Evolutionary conservation across 495 filamentous ascomycete genomes (phyloP).

Genomic region (Hypoxylon intermedium): DNA sequence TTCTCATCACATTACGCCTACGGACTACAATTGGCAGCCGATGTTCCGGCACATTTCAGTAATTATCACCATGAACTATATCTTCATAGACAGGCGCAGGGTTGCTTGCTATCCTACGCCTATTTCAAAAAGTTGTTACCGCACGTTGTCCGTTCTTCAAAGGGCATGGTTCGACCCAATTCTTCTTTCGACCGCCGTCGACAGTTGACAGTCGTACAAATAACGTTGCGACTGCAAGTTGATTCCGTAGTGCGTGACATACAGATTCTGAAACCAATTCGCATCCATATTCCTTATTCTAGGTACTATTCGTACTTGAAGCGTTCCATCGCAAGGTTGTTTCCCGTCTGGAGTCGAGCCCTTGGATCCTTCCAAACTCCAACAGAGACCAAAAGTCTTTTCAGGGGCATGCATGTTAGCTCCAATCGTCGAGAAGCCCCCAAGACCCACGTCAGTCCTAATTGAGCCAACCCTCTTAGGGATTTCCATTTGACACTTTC

Average conservation of each 20-base stretch:
- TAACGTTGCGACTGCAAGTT: conserved; percentile 17
- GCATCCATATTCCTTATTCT: conserved; percentile 24
- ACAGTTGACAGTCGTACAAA: too few species aligned
- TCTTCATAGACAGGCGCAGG: too few species aligned
- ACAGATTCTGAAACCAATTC: conserved; percentile 35
- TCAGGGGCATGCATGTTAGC: conserved; percentile 30
- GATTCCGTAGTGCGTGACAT: conserved; percentile 4
- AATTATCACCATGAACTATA: too few species aligned
- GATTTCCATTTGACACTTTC: conserved; percentile 19
- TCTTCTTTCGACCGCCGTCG: too few species aligned
- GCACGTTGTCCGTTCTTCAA: too few species aligned
- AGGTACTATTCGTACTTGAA: conserved; percentile 17
- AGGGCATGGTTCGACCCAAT: too few species aligned
- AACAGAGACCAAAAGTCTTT: not conserved
- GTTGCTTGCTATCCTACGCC: too few species aligned
- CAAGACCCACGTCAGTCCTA: conserved; percentile 24
- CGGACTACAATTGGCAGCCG: not conserved
- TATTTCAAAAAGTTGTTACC: too few species aligned
- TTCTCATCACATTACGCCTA: not conserved
- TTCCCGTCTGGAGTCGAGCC: conserved; percentile 3
- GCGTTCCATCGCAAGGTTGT: conserved; percentile 6
- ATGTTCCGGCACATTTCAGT: not conserved
- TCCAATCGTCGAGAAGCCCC: conserved; percentile 13
- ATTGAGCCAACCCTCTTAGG: conserved; percentile 23
- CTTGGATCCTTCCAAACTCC: conserved; percentile 9